phyloP scores from a whole-genome alignment of 2,329 filamentous ascomycete genomes.

The Trichoderma afroharzianum region DNA sequence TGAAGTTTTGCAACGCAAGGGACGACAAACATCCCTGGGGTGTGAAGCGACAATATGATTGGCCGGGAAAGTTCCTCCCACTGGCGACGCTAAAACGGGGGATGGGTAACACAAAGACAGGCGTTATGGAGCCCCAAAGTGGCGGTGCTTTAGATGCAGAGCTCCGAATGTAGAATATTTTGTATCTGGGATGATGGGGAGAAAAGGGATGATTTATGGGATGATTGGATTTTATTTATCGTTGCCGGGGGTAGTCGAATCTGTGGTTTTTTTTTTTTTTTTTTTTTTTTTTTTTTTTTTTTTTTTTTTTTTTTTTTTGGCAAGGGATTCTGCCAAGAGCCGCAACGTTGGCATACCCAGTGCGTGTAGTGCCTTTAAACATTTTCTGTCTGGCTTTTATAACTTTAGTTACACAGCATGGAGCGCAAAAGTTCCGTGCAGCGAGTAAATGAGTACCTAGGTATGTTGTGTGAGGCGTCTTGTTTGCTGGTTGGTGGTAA shows the following conservation, averaged over 20 bases:
- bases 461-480: background rate
- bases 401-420: background rate
- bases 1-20: background rate
- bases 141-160: background rate
- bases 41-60: background rate
- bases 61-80: slow-evolving; percentile 8
- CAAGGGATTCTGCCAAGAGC: background rate
- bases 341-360: background rate
- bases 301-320: background rate
- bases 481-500: background rate
- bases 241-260: background rate
- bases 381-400: background rate
- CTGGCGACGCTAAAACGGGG: background rate
- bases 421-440: background rate
- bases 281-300: background rate
- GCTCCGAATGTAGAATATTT: background rate
- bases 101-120: background rate
- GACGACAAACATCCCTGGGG: no score
- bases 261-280: background rate
- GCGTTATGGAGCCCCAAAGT: background rate
- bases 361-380: background rate
- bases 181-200: background rate
- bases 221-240: background rate
- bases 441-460: no score
- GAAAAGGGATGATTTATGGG: background rate